These are phyloP conservation scores for Acer campestre DNA, from an alignment of 345 rosid species.

Conservation along the genomic window DNA sequence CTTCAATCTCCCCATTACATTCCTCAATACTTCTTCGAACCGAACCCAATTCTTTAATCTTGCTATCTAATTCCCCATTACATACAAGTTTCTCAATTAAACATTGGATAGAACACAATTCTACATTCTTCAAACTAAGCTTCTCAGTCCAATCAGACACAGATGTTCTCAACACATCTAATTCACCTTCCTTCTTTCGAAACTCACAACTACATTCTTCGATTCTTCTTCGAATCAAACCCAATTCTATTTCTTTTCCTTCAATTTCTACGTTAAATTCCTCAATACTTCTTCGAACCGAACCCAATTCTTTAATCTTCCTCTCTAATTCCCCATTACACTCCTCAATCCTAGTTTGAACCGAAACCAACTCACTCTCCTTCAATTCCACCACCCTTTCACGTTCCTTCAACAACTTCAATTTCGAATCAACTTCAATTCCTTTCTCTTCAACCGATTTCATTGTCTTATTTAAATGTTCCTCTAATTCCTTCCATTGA, in stretches of 20 bases:
- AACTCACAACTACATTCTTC: too few relatives aligned
- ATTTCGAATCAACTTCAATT: neutral
- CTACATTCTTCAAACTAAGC: too few relatives aligned
- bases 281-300: neutral
- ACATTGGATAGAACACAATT: too few relatives aligned
- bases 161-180: too few relatives aligned
- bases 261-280: neutral
- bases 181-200: too few relatives aligned
- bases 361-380: constrained; percentile 18
- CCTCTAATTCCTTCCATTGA: constrained; percentile 37
- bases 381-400: constrained; percentile 14
- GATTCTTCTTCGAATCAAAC: neutral
- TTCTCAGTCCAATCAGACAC: too few relatives aligned
- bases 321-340: constrained; percentile 13
- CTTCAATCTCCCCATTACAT: neutral
- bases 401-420: neutral
- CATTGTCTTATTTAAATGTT: constrained; percentile 10
- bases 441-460: constrained; percentile 2
- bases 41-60: neutral
- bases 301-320: neutral
- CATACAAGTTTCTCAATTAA: constrained; percentile 4
- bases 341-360: constrained; percentile 7
- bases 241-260: constrained; percentile 17
- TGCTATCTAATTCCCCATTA: constrained; percentile 7
- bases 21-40: neutral